Evolutionary conservation across 192 early-diverging fungal species (phyloP), one percentile per base, ranked within the genome.

Genomic region (Linnemannia elongata): DNA sequence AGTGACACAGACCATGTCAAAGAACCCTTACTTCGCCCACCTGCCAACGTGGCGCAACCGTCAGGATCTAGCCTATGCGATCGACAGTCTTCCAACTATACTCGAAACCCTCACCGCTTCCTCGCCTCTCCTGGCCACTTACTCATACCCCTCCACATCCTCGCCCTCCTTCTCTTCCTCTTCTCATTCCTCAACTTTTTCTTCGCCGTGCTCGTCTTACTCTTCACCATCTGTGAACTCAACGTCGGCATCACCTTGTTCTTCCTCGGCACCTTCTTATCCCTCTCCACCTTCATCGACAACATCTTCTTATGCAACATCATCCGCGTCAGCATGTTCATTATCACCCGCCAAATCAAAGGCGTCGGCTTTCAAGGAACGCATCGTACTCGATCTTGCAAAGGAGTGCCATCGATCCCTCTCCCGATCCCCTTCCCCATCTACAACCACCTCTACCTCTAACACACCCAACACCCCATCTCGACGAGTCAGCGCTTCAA

Each of bases 11-110:
- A 63, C 49, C 20, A 85, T 87, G 85, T 87, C 85, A 27, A 81
- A 75, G 35, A 87, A 87, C 49, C 85, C 85, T 54, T 87, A 87
- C 69, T 87, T 87, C 52, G 72, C 79, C 42, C 79, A 87, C 45
- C 49, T 87, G 63, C 85, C 85, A 22, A 87, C 85, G 6, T 81
- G 85, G 85, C 85, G 85, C 20, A 87, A 87, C 41, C 85, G 85
- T 24, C 85, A 87, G 70, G 85, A 87, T 71, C 72, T 87, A 42
- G 79, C 85, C 45, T 78, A 81, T 41, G 85, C 85, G 30, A 79
- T 87, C 54, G 85, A 87, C 44, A 73, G 78, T 24, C 76, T 87
- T 12, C 85, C 85, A 0, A 66, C 66, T 35, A 74, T 81, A 18
- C 76, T 87, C 17, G 85, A 81, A 24, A 70, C 76, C 24, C 78